These are phyloP conservation scores for Erodium moschatum DNA, from an alignment of 441 rosid genomes.

Conservation along the genomic window DNA sequence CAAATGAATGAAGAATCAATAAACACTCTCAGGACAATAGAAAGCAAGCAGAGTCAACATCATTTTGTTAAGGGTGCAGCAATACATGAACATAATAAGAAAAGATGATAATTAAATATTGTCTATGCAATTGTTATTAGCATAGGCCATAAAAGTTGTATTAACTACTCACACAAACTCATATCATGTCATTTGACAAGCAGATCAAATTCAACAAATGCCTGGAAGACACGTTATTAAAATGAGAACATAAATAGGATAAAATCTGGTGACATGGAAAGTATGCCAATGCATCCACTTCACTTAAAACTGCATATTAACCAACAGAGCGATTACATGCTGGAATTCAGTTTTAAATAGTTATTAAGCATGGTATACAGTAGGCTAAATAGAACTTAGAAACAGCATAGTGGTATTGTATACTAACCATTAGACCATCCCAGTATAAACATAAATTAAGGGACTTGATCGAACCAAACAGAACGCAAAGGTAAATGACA, in stretches of 20 bases:
- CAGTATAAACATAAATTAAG: too few species aligned
- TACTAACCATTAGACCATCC: too few species aligned
- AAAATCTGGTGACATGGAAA: not conserved
- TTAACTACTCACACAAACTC: not conserved
- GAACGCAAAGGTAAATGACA: too few species aligned
- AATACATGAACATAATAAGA: not conserved
- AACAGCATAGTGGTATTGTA: not conserved
- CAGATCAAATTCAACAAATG: not conserved
- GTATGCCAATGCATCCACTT: not conserved
- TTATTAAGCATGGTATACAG: not conserved
- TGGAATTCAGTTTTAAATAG: not conserved
- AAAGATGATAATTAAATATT: not conserved
- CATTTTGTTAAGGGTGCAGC: not conserved
- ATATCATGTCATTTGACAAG: not conserved
- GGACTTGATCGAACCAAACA: too few species aligned
- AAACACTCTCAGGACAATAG: constrained; percentile 16
- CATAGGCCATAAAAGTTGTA: not conserved
- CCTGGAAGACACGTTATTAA: not conserved
- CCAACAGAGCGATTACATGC: not conserved
- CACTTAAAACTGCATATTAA: not conserved
- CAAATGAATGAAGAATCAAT: constrained; percentile 34
- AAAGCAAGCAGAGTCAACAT: constrained; percentile 11
- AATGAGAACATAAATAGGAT: not conserved
- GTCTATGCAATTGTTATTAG: not conserved
- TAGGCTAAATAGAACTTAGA: not conserved